Evolutionary conservation across 2,329 filamentous ascomycete species (phyloP), one percentile per base, ranked within the genome.

Genomic region (Phyllachora maydis): DNA sequence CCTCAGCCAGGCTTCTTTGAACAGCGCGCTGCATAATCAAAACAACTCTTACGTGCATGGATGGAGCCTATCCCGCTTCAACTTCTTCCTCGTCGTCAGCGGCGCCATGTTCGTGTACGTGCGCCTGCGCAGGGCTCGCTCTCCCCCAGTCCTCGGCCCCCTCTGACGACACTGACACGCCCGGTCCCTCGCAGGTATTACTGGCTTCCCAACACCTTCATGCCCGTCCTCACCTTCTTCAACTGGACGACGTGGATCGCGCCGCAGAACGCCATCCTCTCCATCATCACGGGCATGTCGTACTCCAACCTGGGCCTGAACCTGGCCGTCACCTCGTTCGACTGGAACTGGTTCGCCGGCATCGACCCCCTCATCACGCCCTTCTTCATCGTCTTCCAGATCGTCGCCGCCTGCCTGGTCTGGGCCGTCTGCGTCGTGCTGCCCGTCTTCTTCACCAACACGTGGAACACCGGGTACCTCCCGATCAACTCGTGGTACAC

Each of bases 281-380:
- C 81, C 15, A 90, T 90, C 42, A 52, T 91, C 32, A 90, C 90
- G 39, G 81, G 81, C 10, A 74, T 85, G 10, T 64, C 69, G n/a
- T 7, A 6, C 6, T 11, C 12, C 19, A 11, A 11, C 19, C 85
- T 79, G 2, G 81, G 81, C 3, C 59, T 91, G 9, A 79, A 79
- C 1, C 50, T 91, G 16, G 81, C 90, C 30, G 81, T 81, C 0
- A 42, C 91, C 36, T 90, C 81, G 0, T 90, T 91, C 38, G 81
- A 91, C 49, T 91, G 81, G 81, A 76, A 77, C 1, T 81, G 91
- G 40, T 72, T 91, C 31, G 79, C 81, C 1, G 73, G 85, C 39
- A 88, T 90, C 35, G 88, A 78, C 4, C 81, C 76, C 0, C 53
- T 90, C 5, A 58, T 88, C 10, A 81, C 79, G 0, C 79, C 79